Base-by-base conservation (phyloP, 2,329 filamentous ascomycete species). In the Phialocephala sp. region DNA sequence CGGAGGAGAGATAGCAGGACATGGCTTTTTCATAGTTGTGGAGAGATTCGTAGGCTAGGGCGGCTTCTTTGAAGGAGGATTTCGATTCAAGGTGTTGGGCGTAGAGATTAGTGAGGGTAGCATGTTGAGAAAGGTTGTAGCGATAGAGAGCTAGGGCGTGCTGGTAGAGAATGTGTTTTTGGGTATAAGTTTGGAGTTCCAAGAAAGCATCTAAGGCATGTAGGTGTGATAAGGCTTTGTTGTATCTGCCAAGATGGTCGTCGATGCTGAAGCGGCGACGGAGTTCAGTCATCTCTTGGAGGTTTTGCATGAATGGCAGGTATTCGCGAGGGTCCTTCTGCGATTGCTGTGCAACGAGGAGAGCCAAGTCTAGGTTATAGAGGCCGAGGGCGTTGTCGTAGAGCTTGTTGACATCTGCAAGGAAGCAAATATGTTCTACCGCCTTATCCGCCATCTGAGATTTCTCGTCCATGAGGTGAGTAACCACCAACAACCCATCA, bases 261-360 rank as follows among this genome's bases (percentile, higher is more conserved):
- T 99, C 95, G 60, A 99, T 97, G 50, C 88, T 87, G 72, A 94
- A 97, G 60, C 89, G 86, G 52, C 92, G 88, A 22, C 93, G 88
- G 12, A 91, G 78, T 12, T 87, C 83, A 0, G 90, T 80, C 71
- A 96, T 84, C 67, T 89, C 85, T 76, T 97, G 92, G 2, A 99
- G 84, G 41, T 89, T 89, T 75, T 97, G 94, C 59, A 99, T 87
- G 75, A 98, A 98, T 4, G 95, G 95, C 8, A 98, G 86, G 72
- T 99, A 99, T 77, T 99, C 95, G 71, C 93, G 85, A 1, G 95
- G 95, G 73, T 99, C 95, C 76, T 94, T 92, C 78, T 99, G 95
- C 0, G 94, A 95, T 76, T 97, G 94, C 75, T 99, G 95, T 0
- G 95, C 95, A 14, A 99, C 92, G 6, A 97, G 83, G 12, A 99